phyloP scores from a whole-genome alignment of 2,329 filamentous ascomycete species.

The Colletotrichum zoysiae region DNA sequence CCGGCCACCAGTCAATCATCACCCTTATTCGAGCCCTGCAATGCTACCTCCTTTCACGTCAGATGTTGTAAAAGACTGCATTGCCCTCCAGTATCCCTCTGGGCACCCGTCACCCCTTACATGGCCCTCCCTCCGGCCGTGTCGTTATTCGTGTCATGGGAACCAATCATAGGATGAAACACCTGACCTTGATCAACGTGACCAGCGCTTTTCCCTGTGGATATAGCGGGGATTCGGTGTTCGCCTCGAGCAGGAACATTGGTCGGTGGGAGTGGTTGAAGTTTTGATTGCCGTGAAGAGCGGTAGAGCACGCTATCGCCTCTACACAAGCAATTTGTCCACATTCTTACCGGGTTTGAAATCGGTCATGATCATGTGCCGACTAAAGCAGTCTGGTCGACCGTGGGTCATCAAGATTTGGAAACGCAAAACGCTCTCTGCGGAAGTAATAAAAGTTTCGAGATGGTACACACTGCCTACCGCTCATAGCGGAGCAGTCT shows the following conservation, averaged over 20 bases:
- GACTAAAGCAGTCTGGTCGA: constrained; percentile 22
- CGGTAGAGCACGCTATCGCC: constrained; percentile 25
- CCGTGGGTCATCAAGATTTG: constrained; percentile 9
- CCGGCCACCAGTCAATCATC: constrained; percentile 12
- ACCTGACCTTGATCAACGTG: constrained; percentile 26
- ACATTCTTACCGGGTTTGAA: constrained; percentile 8
- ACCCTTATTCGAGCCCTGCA: constrained; percentile 13
- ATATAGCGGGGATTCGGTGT: not conserved
- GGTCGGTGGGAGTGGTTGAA: not conserved
- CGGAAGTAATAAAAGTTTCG: constrained; percentile 25
- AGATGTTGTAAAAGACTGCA: constrained; percentile 29
- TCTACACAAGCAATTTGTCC: constrained; percentile 15
- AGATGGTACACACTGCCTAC: constrained; percentile 29
- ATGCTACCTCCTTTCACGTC: constrained; percentile 18
- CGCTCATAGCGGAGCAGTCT: constrained; percentile 23
- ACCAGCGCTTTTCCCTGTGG: constrained; percentile 13
- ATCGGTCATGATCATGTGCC: constrained; percentile 23
- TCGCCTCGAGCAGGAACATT: not conserved
- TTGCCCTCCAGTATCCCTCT: constrained; percentile 5
- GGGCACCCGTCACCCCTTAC: constrained; percentile 8
- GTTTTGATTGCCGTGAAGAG: constrained; percentile 16
- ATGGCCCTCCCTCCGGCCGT: constrained; percentile 6
- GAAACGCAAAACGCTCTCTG: constrained; percentile 26
- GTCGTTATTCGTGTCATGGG: constrained; percentile 26
- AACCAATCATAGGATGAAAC: constrained; percentile 25